Evolutionary conservation across 208 protist genomes (phyloP).

Genomic region (Endotrypanum monterogeii): DNA sequence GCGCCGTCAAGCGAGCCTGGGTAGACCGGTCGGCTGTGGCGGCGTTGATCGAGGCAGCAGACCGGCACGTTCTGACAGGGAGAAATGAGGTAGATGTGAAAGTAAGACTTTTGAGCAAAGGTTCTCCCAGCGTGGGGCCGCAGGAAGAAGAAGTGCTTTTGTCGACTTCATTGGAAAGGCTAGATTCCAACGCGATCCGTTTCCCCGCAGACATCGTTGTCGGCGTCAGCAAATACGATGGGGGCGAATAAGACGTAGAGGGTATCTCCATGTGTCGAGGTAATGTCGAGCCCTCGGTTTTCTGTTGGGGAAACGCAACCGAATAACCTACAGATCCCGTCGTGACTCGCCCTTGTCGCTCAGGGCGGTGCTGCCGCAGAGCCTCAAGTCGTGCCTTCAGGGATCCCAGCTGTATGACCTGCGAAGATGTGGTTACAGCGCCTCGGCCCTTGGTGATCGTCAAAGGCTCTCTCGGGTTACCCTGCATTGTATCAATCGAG

Average conservation of each 20-base stretch:
- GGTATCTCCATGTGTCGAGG: no score
- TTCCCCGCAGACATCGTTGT: no score
- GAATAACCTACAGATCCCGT: background rate
- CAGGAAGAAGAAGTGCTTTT: background rate
- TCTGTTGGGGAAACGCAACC: no score
- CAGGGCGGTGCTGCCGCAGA: constrained; percentile 12
- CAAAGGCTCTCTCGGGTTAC: background rate
- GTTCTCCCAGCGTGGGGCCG: background rate
- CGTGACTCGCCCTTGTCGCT: background rate
- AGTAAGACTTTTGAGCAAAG: background rate
- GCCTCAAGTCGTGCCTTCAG: constrained; percentile 22
- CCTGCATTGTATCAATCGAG: background rate
- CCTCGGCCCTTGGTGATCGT: background rate
- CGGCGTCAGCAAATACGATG: background rate
- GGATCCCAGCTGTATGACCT: background rate
- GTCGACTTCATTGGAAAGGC: background rate
- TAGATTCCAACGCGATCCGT: background rate
- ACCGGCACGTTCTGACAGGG: background rate
- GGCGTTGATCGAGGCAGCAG: background rate
- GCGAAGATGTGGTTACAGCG: background rate
- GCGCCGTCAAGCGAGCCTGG: background rate
- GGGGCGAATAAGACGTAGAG: background rate
- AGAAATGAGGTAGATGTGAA: background rate
- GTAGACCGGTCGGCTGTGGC: constrained; percentile 8
- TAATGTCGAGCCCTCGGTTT: background rate